Evolutionary conservation across 2,329 filamentous ascomycete species (phyloP), one percentile per base, ranked within the genome.

Genomic region (Fusarium sororula): DNA sequence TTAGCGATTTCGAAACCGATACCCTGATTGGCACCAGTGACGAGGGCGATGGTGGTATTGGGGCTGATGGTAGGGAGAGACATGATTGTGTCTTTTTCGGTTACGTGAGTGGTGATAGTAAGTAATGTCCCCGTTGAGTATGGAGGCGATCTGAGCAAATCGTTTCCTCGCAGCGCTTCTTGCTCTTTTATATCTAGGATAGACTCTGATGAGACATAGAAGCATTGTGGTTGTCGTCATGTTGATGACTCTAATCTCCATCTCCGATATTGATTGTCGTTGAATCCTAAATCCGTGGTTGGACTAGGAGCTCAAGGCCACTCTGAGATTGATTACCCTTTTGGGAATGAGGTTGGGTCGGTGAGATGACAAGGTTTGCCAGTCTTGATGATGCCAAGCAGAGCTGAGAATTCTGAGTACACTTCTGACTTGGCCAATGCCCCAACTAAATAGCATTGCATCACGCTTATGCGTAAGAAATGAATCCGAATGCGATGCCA

Each of bases 321-420:
- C 48, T 72, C 51, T 63, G 44, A 75, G 66, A 74, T 69, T 72
- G 66, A 51, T 66, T 75, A 45, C 64, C 73, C 55, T 60, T 66
- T 69, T 63, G 50, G 58, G 60, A 66, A 41, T n/a, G 51, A 39
- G 30, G 37, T 48, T n/a, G 41, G 45, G 9, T 22, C 26, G 24
- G 24, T 50, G n/a, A 35, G 38, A 39, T 54, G 57, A 48, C 30
- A 28, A 35, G 30, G 41, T 48, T 38, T 22, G 44, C 24, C 30
- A 18, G 30, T 20, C n/a, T 24, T 11, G 42, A 17, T 24, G 9
- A 32, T 41, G 41, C 45, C 42, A 39, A 55, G 30, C 41, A 28
- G 41, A 55, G 39, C 26, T 42, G 38, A 44, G 58, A 15, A 45
- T 45, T 35, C 22, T 24, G 30, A 41, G 15, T 22, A 17, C n/a